Evolutionary conservation across 805 yeast genomes (phyloP), one percentile per base, ranked within the genome.

Genomic region (Saitoella complicata): DNA sequence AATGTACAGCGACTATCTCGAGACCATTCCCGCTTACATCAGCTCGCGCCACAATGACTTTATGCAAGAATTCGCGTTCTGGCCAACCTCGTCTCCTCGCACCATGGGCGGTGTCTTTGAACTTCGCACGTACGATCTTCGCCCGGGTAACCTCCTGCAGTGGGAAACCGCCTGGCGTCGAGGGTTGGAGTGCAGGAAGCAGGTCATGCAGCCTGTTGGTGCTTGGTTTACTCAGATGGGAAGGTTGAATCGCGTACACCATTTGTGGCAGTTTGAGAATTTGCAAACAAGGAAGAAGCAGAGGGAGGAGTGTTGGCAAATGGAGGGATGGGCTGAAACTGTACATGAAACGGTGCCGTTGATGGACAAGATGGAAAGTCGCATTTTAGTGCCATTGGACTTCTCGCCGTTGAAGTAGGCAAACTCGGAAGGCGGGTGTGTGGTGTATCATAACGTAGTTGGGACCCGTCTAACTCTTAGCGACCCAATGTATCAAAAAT

Each of bases 151-250:
- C 29, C 55, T 65, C 41, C 52, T 62, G n/a, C 69, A 65, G 45
- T 65, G 70, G 70, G 70, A 66, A 41, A 51, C 55, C n/a, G 56
- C 60, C 45, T 65, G 70, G 70, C 55, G 58, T 34, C 51, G 57
- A 46, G 70, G 70, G 6, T 52, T 65, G 31, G 65, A 65, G 49
- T 61, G 56, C 49, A 62, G 70, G n/a, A 53, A 65, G n/a, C 60
- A 66, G 48, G 70, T 65, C 13, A 65, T 65, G 70, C 69, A 66
- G 55, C 70, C 70, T 1, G 69, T 65, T 1, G 70, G 70, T 5
- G 70, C 70, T 5, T 65, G 70, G 70, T 65, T 66, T 51, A 51
- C 63, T 30, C 64, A 62, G 47, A 49, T 65, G 31, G 70, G 70
- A 5, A 49, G 53, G 5, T 54, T 65, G n/a, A 66, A 65, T 52